Conservation (phyloP, 2,329 filamentous ascomycete species). For the Penicillium concentricum region DNA sequence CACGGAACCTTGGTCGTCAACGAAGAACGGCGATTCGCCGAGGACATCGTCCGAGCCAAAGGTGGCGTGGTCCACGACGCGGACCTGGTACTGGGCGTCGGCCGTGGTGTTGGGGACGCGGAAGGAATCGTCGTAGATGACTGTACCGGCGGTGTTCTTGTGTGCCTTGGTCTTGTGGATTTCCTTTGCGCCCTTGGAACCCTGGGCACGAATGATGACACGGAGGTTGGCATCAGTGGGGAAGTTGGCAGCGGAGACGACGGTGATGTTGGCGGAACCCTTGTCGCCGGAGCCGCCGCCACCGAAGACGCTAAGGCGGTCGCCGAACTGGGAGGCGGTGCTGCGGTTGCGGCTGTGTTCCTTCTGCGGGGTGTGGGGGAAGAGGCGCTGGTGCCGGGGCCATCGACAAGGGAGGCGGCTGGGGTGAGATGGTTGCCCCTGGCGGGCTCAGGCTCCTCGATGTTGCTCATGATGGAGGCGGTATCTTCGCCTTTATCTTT, state of each 20-base stretch:
- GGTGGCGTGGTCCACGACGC: conserved; percentile 79
- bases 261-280: conserved; percentile 76
- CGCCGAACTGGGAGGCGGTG: conserved; percentile 50
- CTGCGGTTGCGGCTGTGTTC: conserved; percentile 51
- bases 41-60: conserved; percentile 82
- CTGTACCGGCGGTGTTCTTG: conserved; percentile 65
- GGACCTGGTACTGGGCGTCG: conserved; percentile 81
- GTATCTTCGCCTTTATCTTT: conserved; percentile 52
- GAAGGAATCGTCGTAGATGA: conserved; percentile 68
- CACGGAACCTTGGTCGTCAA: conserved; percentile 73
- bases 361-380: conserved; percentile 28
- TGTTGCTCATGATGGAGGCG: conserved; percentile 27
- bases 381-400: conserved; percentile 19
- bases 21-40: conserved; percentile 83
- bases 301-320: conserved; percentile 51
- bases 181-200: conserved; percentile 68
- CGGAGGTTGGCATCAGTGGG: conserved; percentile 76
- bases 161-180: conserved; percentile 90
- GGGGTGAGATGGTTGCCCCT: conserved; percentile 16
- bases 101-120: conserved; percentile 69
- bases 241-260: conserved; percentile 77
- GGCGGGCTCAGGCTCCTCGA: conserved; percentile 20
- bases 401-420: conserved; percentile 31
- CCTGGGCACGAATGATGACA: conserved; percentile 66
- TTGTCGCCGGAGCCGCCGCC: conserved; percentile 56